A percentile compares a stretch with the other conserved stretches of the same genome.
These are phyloP conservation scores for Aspergillus quadricinctus DNA, from an alignment of 2,329 filamentous ascomycete genomes.

Conservation along the genomic window DNA sequence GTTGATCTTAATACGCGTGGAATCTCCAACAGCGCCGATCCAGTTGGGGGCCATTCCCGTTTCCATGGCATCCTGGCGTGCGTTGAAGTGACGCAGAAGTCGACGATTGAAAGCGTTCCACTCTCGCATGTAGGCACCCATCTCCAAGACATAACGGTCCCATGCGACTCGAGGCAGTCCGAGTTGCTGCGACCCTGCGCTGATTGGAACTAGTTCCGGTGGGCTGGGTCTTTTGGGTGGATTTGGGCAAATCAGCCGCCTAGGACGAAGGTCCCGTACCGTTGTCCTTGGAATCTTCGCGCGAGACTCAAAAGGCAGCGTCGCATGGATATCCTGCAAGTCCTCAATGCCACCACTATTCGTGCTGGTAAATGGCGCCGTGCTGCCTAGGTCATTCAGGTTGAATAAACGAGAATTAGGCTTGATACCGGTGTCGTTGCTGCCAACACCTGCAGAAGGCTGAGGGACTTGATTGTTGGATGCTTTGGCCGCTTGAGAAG, in stretches of 20 bases:
- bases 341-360: constrained; percentile 49
- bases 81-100: constrained; percentile 54
- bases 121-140: constrained; percentile 53
- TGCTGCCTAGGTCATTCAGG: constrained; percentile 48
- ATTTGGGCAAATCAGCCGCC: constrained; percentile 46
- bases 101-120: constrained; percentile 53
- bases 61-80: constrained; percentile 47
- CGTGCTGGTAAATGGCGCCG: constrained; percentile 46
- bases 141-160: constrained; percentile 49
- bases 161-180: constrained; percentile 46
- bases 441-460: constrained; percentile 4
- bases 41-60: constrained; percentile 45
- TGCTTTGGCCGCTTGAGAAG: constrained; percentile 5
- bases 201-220: constrained; percentile 20
- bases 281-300: constrained; percentile 43
- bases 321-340: constrained; percentile 50
- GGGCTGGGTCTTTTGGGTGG: constrained; percentile 48
- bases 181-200: constrained; percentile 28
- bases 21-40: constrained; percentile 51
- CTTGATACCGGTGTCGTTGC: constrained; percentile 7
- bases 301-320: constrained; percentile 57
- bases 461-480: constrained; percentile 4
- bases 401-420: constrained; percentile 33
- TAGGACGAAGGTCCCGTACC: constrained; percentile 31
- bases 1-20: constrained; percentile 27